phyloP scores from a whole-genome alignment of 2,329 filamentous ascomycete species.

The Botrytis tulipae region DNA sequence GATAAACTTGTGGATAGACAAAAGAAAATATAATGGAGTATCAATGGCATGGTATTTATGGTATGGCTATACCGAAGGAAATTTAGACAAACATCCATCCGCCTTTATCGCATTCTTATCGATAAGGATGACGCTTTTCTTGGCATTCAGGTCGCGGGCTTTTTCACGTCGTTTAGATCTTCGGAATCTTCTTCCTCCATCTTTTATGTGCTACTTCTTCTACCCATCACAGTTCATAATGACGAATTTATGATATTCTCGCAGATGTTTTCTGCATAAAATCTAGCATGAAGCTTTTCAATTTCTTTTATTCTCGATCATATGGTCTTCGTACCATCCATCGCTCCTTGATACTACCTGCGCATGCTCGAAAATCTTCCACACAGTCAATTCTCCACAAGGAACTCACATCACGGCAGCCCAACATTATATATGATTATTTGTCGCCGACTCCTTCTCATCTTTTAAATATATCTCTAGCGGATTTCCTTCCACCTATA shows the following conservation, averaged over 20 bases:
- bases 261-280: not conserved
- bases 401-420: conserved; percentile 30
- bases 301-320: conserved; percentile 13
- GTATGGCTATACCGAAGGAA: not conserved
- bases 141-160: conserved; percentile 6
- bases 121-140: conserved; percentile 17
- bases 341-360: not conserved
- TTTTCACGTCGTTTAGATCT: conserved; percentile 7
- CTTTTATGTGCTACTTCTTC: not conserved
- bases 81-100: not conserved
- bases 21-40: not conserved
- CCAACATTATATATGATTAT: conserved; percentile 45
- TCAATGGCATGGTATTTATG: conserved; percentile 7
- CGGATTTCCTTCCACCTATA: conserved; percentile 50
- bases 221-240: not conserved
- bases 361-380: conserved; percentile 15
- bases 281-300: conserved; percentile 22
- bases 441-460: conserved; percentile 61
- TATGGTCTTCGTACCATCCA: conserved; percentile 7
- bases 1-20: conserved; percentile 18
- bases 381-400: conserved; percentile 26
- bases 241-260: conserved; percentile 5
- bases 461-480: conserved; percentile 63
- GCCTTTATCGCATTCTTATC: conserved; percentile 19
- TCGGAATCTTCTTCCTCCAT: not conserved